Conservation (phyloP, 805 yeast species). For the Candida nemodendra region DNA sequence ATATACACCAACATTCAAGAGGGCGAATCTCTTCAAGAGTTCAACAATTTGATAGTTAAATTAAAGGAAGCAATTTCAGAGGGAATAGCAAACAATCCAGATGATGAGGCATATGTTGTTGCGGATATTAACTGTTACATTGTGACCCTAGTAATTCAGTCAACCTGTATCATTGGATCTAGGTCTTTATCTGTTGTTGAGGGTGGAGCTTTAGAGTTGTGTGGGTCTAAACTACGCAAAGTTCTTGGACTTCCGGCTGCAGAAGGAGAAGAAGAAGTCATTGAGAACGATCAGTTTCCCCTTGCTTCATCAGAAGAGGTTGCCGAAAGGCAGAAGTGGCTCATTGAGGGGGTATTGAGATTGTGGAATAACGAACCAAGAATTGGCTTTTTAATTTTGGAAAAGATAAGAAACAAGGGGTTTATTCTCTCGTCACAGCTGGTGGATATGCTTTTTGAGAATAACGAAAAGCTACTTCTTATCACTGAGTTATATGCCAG, state of each 20-base stretch:
- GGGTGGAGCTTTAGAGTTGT: slow-evolving; percentile 41
- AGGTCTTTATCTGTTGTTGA: slow-evolving; percentile 81
- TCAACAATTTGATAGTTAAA: slow-evolving; percentile 25
- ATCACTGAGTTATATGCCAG: slow-evolving; percentile 45
- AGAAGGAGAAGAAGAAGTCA: slow-evolving; percentile 12
- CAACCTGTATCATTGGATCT: slow-evolving; percentile 79
- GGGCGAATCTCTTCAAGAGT: slow-evolving; percentile 28
- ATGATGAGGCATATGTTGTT: slow-evolving; percentile 15
- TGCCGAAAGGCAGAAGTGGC: slow-evolving; percentile 38
- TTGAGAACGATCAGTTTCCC: slow-evolving; percentile 23
- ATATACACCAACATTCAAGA: slow-evolving; percentile 35
- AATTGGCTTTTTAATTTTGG: slow-evolving; percentile 59
- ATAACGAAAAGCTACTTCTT: slow-evolving; percentile 32
- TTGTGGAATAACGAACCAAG: slow-evolving; percentile 68
- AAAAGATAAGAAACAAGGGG: slow-evolving; percentile 46
- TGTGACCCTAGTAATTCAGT: slow-evolving; percentile 63
- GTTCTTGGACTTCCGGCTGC: slow-evolving; percentile 25
- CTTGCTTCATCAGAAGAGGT: slow-evolving; percentile 26
- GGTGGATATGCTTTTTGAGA: slow-evolving; percentile 41
- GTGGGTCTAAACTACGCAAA: slow-evolving; percentile 27
- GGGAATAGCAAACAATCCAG: slow-evolving; percentile 4
- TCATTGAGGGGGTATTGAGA: slow-evolving; percentile 55
- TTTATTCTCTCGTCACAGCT: slow-evolving; percentile 43
- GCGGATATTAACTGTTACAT: slow-evolving; percentile 39
- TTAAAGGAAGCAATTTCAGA: slow-evolving; percentile 21